Evolutionary conservation across 2,329 filamentous ascomycete species (phyloP), one percentile per base, ranked within the genome.

Genomic region (Rasamsonia emersonii): DNA sequence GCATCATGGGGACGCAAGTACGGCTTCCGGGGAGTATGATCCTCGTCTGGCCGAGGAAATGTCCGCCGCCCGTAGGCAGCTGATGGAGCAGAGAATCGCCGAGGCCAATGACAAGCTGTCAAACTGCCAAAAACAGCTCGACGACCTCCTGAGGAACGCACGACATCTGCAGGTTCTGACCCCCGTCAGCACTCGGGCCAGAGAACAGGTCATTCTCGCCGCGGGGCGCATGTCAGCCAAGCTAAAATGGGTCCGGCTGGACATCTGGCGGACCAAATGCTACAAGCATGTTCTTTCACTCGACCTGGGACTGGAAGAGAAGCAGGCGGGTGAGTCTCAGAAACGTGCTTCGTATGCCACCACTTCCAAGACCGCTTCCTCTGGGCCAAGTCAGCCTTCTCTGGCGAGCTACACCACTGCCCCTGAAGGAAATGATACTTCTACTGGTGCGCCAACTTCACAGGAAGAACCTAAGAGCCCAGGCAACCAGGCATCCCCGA

Each of bases 211-310:
- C 33, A 71, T 95, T n/a, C 70, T 82, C 42, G 82, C 86, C 11
- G 89, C 91, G 13, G 85, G 80, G 4, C 77, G 82, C 5, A 79
- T 93, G 61, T 79, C 88, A 35, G 86, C 86, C 3, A 86, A 89
- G 53, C 64, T 98, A 38, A 93, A 91, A 54, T 95, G 89, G 89
- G 79, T 81, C n/a, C 74, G 89, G 39, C 81, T 93, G 54, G 86
- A 94, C 44, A 91, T 95, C 13, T 95, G 88, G 86, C 82, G 79
- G 33, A 74, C 89, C 47, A 89, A 77, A 50, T 95, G 88, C 43
- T 88, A 98, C 56, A 79, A 81, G 24, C 89, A 95, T 47, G 88
- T 96, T 38, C 64, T 98, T 13, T 68, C 77, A 4, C 72, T 86
- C 58, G 91, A 98, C 52, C 65, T 96, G 6, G 82, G 89, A 33